A percentile compares a stretch with the other conserved stretches of the same genome.
phyloP scores from a whole-genome alignment of 2,329 filamentous ascomycete genomes.

The Fusarium neocosmosporiellum region DNA sequence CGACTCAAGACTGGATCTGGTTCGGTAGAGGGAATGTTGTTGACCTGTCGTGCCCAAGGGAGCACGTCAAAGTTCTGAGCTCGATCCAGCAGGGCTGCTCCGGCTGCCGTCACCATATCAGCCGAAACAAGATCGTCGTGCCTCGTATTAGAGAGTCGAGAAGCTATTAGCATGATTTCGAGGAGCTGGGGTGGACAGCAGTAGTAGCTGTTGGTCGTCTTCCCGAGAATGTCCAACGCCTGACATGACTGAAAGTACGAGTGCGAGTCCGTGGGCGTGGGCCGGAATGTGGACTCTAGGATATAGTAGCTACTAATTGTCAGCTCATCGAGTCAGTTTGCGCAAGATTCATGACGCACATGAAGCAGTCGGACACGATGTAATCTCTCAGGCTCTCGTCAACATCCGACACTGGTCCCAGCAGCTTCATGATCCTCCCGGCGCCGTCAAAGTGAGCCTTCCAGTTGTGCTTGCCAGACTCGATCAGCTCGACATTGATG shows the following conservation, averaged over 20 bases:
- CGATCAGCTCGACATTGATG: constrained; percentile 62
- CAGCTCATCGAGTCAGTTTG: neutral
- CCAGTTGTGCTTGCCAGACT: constrained; percentile 61
- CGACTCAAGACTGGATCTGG: constrained; percentile 50
- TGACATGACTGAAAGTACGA: constrained; percentile 52
- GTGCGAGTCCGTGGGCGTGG: constrained; percentile 45
- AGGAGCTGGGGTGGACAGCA: constrained; percentile 59
- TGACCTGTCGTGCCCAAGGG: constrained; percentile 54
- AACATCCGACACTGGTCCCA: constrained; percentile 48
- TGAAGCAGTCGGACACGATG: constrained; percentile 61
- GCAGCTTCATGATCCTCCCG: constrained; percentile 55
- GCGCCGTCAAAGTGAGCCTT: constrained; percentile 60
- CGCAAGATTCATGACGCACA: constrained; percentile 43
- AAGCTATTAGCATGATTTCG: constrained; percentile 56
- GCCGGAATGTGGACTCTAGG: constrained; percentile 57
- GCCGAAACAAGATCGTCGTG: constrained; percentile 42
- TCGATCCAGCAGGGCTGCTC: constrained; percentile 49
- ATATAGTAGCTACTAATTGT: constrained; percentile 55
- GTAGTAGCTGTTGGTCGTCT: constrained; percentile 59
- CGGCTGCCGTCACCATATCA: constrained; percentile 46
- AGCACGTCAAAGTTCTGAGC: constrained; percentile 55
- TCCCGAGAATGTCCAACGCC: constrained; percentile 51
- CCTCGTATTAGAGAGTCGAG: constrained; percentile 51
- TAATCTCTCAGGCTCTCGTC: constrained; percentile 56
- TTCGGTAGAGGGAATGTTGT: constrained; percentile 49